Evolutionary conservation across 192 early-diverging fungal species (phyloP), one percentile per base, ranked within the genome.

Genomic region (Coemansia erecta): DNA sequence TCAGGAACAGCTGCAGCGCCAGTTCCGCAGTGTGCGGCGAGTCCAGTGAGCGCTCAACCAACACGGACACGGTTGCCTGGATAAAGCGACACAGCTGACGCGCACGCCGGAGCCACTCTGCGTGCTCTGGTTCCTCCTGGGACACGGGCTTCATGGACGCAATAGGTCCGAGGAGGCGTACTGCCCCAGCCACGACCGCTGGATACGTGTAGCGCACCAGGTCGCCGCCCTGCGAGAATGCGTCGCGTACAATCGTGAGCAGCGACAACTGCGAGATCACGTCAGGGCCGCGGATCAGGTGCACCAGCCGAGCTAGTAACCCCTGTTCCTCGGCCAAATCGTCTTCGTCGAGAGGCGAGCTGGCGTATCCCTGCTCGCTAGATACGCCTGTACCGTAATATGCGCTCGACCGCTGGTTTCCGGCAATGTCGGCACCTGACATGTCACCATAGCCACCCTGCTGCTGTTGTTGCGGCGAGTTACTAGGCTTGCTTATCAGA

Each of bases 141-240:
- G 48, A 49, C 10, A 53, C 48, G 14, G 69, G 73, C 46, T 61
- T 64, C 61, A 64, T 72, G 11, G 62, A 60, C 12, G 73, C 72
- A 53, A 87, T 82, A 9, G 68, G 68, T 14, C 78, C 72, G 35
- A 81, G 52, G 7, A 81, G 64, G 6, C 69, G 71, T 10, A 66
- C 51, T 9, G 78, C 78, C 2, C 64, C 68, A 18, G 71, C 56
- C 22, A 92, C 84, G 17, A 99, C 77, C 9, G 98, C 85, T 17
- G 95, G 93, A 66, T 97, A 88, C 33, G 96, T 95, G 61, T 92
- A 97, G 42, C 88, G 84, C 53, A 97, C 89, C 47, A 95, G 88
- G 58, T 93, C 86, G 40, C 93, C 95, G 56, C 98, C 93, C 61
- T 94, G 89, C 1, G 84, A 86, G 46, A 99, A 89, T 56, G 93